Conservation (phyloP, 805 yeast genomes). For the Debaryomyces prosopidis region DNA sequence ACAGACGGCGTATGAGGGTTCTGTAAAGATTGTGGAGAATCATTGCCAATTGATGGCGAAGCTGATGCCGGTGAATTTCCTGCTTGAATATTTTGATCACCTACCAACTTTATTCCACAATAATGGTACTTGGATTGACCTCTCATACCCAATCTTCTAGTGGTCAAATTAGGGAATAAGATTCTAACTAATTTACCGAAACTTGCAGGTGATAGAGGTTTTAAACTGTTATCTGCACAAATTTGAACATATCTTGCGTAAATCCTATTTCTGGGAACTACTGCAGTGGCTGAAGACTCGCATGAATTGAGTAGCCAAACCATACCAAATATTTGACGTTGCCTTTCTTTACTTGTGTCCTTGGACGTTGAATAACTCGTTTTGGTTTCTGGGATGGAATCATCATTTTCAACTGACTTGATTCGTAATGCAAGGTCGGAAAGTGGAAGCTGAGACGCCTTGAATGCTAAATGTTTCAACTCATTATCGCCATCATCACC, state of each 20-base stretch:
- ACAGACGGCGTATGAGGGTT: conserved; percentile 5
- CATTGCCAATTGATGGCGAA: conserved; percentile 5
- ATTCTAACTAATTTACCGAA: conserved; percentile 73
- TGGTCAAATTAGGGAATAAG: conserved; percentile 64
- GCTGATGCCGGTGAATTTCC: conserved; percentile 6
- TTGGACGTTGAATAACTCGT: conserved; percentile 4
- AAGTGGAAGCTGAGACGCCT: conserved; percentile 35
- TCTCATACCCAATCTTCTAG: conserved; percentile 78
- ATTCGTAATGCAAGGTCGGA: conserved; percentile 45
- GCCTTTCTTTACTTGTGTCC: conserved; percentile 47
- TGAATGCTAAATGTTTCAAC: conserved; percentile 37
- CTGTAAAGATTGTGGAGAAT: conserved; percentile 9
- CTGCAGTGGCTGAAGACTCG: conserved; percentile 45
- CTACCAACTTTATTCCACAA: conserved; percentile 62
- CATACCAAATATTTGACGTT: conserved; percentile 78
- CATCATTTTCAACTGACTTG: conserved; percentile 41
- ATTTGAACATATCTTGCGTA: conserved; percentile 42
- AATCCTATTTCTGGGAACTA: conserved; percentile 43
- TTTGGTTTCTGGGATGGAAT: conserved; percentile 8
- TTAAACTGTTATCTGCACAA: conserved; percentile 42
- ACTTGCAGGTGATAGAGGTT: conserved; percentile 73
- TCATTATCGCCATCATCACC: conserved; percentile 39
- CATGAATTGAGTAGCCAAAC: conserved; percentile 75
- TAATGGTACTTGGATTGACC: conserved; percentile 85
- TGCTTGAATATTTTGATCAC: conserved; percentile 28